Percentiles rank a stretch among this genome's conserved stretches.
Evolutionary conservation across 2,329 filamentous ascomycete genomes (phyloP).

Genomic region (Pseudogymnoascus sp.): DNA sequence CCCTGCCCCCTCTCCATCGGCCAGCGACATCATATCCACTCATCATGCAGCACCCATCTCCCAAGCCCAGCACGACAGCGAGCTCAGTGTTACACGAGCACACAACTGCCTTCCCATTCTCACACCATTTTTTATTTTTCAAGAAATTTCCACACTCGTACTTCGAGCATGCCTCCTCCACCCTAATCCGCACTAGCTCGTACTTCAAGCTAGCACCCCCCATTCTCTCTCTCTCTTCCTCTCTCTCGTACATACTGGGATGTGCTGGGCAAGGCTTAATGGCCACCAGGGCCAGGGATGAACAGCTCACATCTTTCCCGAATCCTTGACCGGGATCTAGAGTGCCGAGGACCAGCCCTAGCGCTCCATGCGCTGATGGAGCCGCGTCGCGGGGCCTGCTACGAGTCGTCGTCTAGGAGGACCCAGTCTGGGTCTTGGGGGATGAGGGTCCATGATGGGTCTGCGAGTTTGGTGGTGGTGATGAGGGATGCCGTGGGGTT

Average conservation of each 20-base stretch:
- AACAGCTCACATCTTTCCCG: neutral
- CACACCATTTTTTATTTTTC: neutral
- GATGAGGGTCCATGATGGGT: neutral
- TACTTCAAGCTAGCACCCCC: neutral
- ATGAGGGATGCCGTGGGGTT: neutral
- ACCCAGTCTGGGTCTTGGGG: slow-evolving; percentile 3
- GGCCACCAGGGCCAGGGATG: neutral
- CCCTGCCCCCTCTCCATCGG: neutral
- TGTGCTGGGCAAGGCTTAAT: neutral
- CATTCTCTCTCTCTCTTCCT: neutral
- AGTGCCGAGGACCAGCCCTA: slow-evolving; percentile 1
- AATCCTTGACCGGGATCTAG: neutral
- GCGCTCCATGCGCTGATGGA: neutral
- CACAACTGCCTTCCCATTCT: neutral
- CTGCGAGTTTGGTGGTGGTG: neutral
- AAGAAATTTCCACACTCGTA: slow-evolving; percentile 8
- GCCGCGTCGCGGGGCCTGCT: neutral
- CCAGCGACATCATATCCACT: neutral
- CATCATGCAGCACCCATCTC: neutral
- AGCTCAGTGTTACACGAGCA: neutral
- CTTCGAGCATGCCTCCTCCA: neutral
- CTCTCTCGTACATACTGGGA: neutral
- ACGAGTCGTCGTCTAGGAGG: slow-evolving; percentile 4
- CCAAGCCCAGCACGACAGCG: neutral
- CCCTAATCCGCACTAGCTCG: neutral